These are phyloP conservation scores for Cornus suecica DNA, from an alignment of 148 eudicot species.

Conservation along the genomic window DNA sequence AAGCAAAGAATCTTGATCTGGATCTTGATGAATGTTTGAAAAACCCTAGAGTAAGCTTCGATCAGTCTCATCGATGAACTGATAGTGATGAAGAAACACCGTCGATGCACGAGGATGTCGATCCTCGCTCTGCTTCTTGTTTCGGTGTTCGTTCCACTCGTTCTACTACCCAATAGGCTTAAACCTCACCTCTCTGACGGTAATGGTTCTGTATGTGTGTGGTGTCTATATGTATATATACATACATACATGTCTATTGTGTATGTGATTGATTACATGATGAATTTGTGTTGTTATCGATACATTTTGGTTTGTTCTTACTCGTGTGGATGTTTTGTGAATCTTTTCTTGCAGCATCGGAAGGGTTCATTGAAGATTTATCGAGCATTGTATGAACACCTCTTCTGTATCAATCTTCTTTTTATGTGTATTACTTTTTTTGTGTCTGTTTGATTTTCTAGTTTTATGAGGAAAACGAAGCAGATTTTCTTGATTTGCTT, in stretches of 20 bases:
- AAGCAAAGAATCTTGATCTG: constrained; percentile 10
- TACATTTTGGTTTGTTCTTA: neutral
- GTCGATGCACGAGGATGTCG: constrained; percentile 78
- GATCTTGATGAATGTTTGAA: constrained; percentile 3
- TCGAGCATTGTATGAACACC: constrained; percentile 57
- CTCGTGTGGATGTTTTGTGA: neutral
- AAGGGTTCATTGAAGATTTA: constrained; percentile 56
- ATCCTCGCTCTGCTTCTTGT: constrained; percentile 78
- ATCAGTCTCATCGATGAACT: no score
- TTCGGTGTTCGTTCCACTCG: constrained; percentile 60
- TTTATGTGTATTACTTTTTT: neutral
- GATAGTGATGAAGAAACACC: constrained; percentile 55
- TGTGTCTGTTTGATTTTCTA: constrained; percentile 2
- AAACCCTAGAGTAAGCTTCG: neutral
- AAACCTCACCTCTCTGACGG: constrained; percentile 48
- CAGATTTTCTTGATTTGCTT: neutral
- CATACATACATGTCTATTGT: neutral
- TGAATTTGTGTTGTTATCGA: neutral
- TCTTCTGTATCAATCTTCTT: neutral
- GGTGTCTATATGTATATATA: no score
- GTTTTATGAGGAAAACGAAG: neutral
- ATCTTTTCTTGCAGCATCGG: constrained; percentile 37
- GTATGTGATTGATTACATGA: neutral
- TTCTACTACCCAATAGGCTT: constrained; percentile 48
- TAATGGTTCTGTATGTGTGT: constrained; percentile 15